Conservation (phyloP, 164 flowering plant genomes). For the Magnolia sinica region DNA sequence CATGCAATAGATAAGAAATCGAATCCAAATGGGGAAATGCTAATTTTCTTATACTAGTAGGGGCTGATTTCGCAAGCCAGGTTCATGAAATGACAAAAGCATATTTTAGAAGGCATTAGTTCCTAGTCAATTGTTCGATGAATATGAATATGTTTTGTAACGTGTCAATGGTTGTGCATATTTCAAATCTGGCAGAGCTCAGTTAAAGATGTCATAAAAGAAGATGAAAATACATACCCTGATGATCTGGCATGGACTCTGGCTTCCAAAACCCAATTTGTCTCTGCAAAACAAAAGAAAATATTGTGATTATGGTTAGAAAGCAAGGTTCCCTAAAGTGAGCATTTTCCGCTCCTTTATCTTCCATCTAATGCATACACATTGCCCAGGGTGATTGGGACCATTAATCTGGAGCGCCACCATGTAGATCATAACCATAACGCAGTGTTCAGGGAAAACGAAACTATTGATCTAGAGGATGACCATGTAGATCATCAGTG, state of each 20-base stretch:
- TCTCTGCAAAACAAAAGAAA: conserved; percentile 37
- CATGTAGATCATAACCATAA: not conserved
- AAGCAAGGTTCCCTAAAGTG: not conserved
- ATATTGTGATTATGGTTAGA: not conserved
- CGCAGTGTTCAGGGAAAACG: not conserved
- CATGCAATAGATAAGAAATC: too few species aligned
- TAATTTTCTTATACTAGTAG: too few species aligned
- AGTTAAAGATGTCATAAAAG: not conserved
- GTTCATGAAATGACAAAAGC: not conserved
- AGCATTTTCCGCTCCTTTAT: not conserved
- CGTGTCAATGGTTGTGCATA: not conserved
- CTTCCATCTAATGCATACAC: not conserved
- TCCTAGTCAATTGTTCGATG: not conserved
- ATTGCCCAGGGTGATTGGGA: not conserved
- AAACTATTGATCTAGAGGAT: not conserved
- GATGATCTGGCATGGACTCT: conserved; percentile 29
- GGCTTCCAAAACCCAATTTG: conserved; percentile 59
- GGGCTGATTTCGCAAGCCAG: not conserved
- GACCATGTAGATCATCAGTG: not conserved
- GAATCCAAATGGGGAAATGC: too few species aligned
- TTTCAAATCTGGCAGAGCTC: not conserved
- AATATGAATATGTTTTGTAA: not conserved
- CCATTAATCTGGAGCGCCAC: not conserved
- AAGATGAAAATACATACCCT: conserved; percentile 33
- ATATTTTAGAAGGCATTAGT: not conserved